Conservation (phyloP, 352 stramenopile species). For the Globisporangium cystogenes region DNA sequence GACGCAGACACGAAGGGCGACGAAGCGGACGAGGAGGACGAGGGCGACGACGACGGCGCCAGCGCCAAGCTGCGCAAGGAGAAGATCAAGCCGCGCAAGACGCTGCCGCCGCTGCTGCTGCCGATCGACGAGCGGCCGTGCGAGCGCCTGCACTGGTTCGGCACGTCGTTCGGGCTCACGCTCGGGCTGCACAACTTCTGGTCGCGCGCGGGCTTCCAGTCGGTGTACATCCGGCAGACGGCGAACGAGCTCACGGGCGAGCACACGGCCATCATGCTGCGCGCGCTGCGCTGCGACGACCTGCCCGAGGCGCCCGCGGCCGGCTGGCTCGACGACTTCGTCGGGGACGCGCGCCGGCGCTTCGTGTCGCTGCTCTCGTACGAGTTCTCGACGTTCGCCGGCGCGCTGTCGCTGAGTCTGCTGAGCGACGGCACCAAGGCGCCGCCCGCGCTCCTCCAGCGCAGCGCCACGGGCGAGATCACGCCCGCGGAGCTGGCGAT, state of each 20-base stretch:
- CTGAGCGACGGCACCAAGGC: slow-evolving; percentile 61
- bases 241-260: slow-evolving; percentile 99
- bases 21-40: slow-evolving; percentile 24
- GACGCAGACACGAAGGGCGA: slow-evolving; percentile 25
- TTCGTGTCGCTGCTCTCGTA: slow-evolving; percentile 94
- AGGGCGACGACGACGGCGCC: slow-evolving; percentile 44
- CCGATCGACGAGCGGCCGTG: slow-evolving; percentile 92
- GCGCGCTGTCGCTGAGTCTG: slow-evolving; percentile 89
- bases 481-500: slow-evolving; percentile 86
- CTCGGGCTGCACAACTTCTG: slow-evolving; percentile 97
- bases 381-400: slow-evolving; percentile 90
- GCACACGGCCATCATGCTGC: slow-evolving; percentile 94
- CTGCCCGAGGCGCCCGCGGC: slow-evolving; percentile 65
- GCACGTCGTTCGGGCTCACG: slow-evolving; percentile 98
- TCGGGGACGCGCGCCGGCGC: slow-evolving; percentile 90
- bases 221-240: slow-evolving; percentile 98
- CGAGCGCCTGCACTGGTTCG: slow-evolving; percentile 97
- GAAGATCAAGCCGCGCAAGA: slow-evolving; percentile 95
- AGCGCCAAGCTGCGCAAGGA: slow-evolving; percentile 67
- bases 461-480: slow-evolving; percentile 75
- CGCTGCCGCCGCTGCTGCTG: slow-evolving; percentile 95
- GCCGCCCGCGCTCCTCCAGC: slow-evolving; percentile 38
- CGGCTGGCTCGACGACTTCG: slow-evolving; percentile 94
- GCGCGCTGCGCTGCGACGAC: slow-evolving; percentile 67
- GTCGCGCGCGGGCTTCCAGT: slow-evolving; percentile 90